Base-by-base conservation (phyloP, 164 flowering plant genomes). In the Vitis amurensis region DNA sequence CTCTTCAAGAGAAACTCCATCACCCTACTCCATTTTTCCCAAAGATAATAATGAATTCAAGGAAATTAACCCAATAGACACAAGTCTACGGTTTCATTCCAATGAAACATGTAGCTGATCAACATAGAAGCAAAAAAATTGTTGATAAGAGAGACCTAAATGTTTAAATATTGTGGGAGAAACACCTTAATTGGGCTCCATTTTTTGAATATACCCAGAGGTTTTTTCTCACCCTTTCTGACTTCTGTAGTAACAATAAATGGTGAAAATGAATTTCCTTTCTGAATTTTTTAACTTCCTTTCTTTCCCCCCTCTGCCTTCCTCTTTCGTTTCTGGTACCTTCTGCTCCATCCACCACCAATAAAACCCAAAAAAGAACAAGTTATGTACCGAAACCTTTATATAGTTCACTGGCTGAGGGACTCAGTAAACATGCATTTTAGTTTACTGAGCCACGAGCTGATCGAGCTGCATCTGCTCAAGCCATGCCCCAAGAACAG, bases 391-490 rank as follows among this genome's bases (percentile, higher is more conserved):
- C 78, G 68, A 78, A 80, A 71, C 61, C 69, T 60, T 69, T 8
- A 37, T 23, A 66, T 47, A 58, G 64, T 71, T 67, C 16, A 55
- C 73, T 75, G 50, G 53, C 74, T 61, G 68, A 23, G 63, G 55
- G 68, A 67, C 70, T 59, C 64, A 50, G 75, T 55, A 67, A 78
- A 76, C 77, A 56, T 13, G n/a, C 16, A 23, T 61, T 55, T 64
- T 57, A 16, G 68, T 76, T 68, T 69, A 83, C 90, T 89, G 86
- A 78, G 88, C 86, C 73, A 86, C 81, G 2, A 85, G 90, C 76
- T 89, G 92, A 83, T 91, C 97, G 23, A 93, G 89, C 84, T 91
- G 92, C 95, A 91, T 86, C 80, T 90, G 93, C 83, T 93, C 94
- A 11, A 93, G 73, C 98, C 91, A 89, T 30, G 93, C 92, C 55